phyloP scores from a whole-genome alignment of 116 monocot genomes.

The Papilionanthe hybrid region DNA sequence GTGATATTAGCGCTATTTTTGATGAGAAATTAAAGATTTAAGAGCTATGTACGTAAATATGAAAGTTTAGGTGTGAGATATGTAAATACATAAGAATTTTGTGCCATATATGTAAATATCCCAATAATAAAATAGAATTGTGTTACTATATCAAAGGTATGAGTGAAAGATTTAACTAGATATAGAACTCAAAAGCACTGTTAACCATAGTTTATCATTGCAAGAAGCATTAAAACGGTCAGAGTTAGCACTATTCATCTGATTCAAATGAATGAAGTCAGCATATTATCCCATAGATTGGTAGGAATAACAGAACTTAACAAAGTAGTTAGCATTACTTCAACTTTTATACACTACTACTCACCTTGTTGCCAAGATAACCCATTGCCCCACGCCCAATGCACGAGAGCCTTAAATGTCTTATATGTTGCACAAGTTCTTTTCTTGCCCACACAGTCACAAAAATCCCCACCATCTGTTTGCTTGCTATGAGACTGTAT shows the following conservation, averaged over 20 bases:
- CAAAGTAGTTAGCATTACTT: not conserved
- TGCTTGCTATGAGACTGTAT: slow-evolving; percentile 65
- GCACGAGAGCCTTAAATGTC: slow-evolving; percentile 64
- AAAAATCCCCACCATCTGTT: slow-evolving; percentile 95
- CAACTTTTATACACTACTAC: slow-evolving; percentile 2
- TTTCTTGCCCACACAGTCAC: slow-evolving; percentile 69
- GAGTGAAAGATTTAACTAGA: not conserved
- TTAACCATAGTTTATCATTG: not conserved
- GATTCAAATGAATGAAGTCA: not conserved
- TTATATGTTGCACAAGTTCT: slow-evolving; percentile 69
- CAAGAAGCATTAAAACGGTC: not conserved
- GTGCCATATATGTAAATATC: too few relatives aligned
- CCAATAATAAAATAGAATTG: not conserved
- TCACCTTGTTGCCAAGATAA: slow-evolving; percentile 89
- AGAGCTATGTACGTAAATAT: too few relatives aligned
- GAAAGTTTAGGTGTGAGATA: too few relatives aligned
- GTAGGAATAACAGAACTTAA: not conserved
- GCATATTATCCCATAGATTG: not conserved
- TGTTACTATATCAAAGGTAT: not conserved
- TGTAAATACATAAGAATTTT: too few relatives aligned
- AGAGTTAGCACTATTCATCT: not conserved
- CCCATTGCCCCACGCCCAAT: slow-evolving; percentile 82
- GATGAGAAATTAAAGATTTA: too few relatives aligned
- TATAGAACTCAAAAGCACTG: not conserved
- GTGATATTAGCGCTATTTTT: too few relatives aligned